phyloP scores from a whole-genome alignment of 148 eudicot species.

The Vaccinium myrtillus region DNA sequence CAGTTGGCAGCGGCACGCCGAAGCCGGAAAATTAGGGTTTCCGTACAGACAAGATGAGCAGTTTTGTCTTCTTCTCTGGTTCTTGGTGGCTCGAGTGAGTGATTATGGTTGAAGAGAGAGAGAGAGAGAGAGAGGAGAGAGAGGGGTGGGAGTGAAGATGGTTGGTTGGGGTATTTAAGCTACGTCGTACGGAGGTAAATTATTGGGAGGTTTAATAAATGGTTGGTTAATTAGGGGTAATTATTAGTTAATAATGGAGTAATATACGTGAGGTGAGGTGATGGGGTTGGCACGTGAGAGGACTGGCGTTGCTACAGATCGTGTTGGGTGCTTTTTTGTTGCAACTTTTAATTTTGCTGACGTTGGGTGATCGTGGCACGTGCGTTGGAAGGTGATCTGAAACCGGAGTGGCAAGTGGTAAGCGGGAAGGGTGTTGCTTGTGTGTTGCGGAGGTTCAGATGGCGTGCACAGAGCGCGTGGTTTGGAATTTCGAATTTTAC shows the following conservation, averaged over 20 bases:
- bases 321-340: not conserved
- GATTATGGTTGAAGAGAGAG: not conserved
- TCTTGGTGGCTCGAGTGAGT: slow-evolving; percentile 1
- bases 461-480: slow-evolving; percentile 17
- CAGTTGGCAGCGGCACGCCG: not conserved
- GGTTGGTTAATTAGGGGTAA: not conserved
- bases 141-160: not conserved
- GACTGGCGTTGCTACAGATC: not conserved
- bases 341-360: not conserved
- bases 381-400: slow-evolving; percentile 10
- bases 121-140: not conserved
- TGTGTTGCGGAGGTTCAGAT: not conserved
- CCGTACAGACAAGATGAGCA: slow-evolving; percentile 2
- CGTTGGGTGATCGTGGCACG: slow-evolving; percentile 28
- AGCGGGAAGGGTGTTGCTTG: slow-evolving; percentile 24
- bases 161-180: slow-evolving; percentile 24
- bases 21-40: slow-evolving; percentile 10
- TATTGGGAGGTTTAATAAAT: slow-evolving; percentile 1
- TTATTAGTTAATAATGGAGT: not conserved
- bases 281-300: slow-evolving; percentile 26
- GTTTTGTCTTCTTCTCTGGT: not conserved
- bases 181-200: slow-evolving; percentile 18
- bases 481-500: not conserved
- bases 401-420: slow-evolving; percentile 19
- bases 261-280: slow-evolving; percentile 16